Evolutionary conservation across 129 eudicot species (phyloP), one percentile per base, ranked within the genome.

Genomic region (Pulicaria dysenterica): DNA sequence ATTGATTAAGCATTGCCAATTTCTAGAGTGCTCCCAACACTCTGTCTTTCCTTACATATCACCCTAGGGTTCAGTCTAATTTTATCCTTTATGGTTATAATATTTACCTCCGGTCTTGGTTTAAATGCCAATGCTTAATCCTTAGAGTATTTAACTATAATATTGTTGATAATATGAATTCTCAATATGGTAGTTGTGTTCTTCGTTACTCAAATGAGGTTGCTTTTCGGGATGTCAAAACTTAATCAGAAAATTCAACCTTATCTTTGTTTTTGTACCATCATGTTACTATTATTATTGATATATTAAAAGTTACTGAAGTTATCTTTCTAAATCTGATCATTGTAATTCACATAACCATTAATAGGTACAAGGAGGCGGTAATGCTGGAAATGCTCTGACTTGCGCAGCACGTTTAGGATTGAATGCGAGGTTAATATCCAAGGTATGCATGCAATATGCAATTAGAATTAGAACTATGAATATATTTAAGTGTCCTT

Each of bases 391-490:
- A 59, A 94, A 94, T 88, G 95, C 98, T 11, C 81, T 90, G 81
- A 90, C 98, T 7, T 90, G 97, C 81, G 91, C 91, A 48, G 95
- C 98, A 58, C 97, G 97, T 76, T 63, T 94, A 78, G 98, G 98
- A 14, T 78, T 94, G 69, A 82, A 79, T 34, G 87, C 96, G 39
- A 86, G 97, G 86, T 76, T 94, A 55, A 90, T 94, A 42, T 85
- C 96, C 67, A 94, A 90, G 98, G 98, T 93, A 62, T n/a, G 16
- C 49, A 74, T 69, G 39, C 68, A 53, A 51, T 50, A 60, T 80
- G 17, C 58, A 36, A 43, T 51, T 58, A 44, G 44, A 31, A 50
- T 48, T 48, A 77, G n/a, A 67, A 39, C 31, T 46, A 67, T 36
- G 58, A 12, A 55, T 34, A 24, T 19, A 45, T 67, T 34, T 43